Evolutionary conservation across 1,139 yeast species (phyloP), one percentile per base, ranked within the genome.

Genomic region (Citeromyces hawaiiensis): DNA sequence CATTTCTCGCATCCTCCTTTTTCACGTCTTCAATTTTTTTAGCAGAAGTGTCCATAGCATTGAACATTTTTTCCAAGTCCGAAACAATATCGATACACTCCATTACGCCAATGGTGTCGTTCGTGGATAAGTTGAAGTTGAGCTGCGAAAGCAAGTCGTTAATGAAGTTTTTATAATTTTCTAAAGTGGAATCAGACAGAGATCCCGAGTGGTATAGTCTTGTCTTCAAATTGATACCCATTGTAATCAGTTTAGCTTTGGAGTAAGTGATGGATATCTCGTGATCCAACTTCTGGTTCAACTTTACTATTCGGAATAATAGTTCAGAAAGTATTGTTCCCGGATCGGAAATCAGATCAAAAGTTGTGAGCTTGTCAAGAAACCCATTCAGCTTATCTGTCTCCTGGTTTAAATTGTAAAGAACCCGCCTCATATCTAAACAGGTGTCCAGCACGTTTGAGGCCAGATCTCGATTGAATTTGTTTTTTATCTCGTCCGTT

Each of bases 31-130:
- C 10, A 36, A 40, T 1, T 45, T 34, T n/a, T 43, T 40, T 37
- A 15, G 37, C 38, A 21, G 36, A 37, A 21, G 17, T 18, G 30
- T 52, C 55, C 55, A 57, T 51, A 8, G 54, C 49, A 35, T 72
- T 76, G 53, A 72, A 74, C 80, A 75, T 75, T 49, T 70, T 68
- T 48, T 74, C 81, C 62, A 75, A 70, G 48, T 75, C 81, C 44
- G 64, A 67, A 17, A 75, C 72, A 36, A 74, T 76, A 0, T 77
- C 76, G 44, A 75, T 61, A 48, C 80, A 72, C 50, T 75, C 81
- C 57, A 67, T 64, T 41, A 71, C 69, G 13, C 68, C 69, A 35
- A 68, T 68, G 33, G 63, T 59, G 48, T 74, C 78, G 36, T 69
- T 69, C 21, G 54, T 48, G 13, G 68, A 68, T 9, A 72, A 63